These are phyloP conservation scores for Paramecium pentaurelia DNA, from an alignment of 73 alveolate species.

Conservation along the genomic window DNA sequence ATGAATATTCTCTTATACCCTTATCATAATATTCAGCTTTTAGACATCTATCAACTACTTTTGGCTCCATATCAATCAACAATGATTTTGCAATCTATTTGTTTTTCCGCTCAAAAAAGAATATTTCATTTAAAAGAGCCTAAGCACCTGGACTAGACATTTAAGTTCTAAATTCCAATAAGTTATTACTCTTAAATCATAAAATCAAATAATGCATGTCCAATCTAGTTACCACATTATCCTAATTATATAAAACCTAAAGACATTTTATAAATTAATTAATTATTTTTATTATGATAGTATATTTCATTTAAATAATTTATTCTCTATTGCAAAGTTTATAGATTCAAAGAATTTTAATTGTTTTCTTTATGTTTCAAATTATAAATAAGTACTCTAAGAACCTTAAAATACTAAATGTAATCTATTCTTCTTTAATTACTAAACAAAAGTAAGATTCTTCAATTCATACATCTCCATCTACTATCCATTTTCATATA, in stretches of 20 bases:
- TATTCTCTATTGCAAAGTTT: background rate
- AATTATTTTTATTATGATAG: background rate
- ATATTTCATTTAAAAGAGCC: conserved; percentile 34
- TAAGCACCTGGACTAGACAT: conserved; percentile 56
- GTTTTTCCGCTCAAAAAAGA: conserved; percentile 9
- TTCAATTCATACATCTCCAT: background rate
- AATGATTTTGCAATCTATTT: conserved; percentile 37
- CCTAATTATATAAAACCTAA: conserved; percentile 48
- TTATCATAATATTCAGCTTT: background rate
- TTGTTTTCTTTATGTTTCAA: background rate
- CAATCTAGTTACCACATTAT: conserved; percentile 56
- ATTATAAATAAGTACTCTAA: background rate
- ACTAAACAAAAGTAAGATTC: background rate
- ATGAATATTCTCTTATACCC: background rate
- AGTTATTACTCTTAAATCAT: conserved; percentile 23
- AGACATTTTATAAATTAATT: background rate
- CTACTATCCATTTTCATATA: background rate
- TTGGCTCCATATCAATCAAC: conserved; percentile 58
- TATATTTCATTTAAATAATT: background rate
- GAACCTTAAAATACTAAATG: background rate
- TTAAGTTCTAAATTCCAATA: background rate
- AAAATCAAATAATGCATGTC: conserved; percentile 46
- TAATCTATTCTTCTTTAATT: background rate
- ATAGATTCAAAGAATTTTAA: background rate
- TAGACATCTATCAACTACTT: background rate